These are phyloP conservation scores for Panicum hallii DNA, from an alignment of 202 grass and related monocot species.

Conservation along the genomic window DNA sequence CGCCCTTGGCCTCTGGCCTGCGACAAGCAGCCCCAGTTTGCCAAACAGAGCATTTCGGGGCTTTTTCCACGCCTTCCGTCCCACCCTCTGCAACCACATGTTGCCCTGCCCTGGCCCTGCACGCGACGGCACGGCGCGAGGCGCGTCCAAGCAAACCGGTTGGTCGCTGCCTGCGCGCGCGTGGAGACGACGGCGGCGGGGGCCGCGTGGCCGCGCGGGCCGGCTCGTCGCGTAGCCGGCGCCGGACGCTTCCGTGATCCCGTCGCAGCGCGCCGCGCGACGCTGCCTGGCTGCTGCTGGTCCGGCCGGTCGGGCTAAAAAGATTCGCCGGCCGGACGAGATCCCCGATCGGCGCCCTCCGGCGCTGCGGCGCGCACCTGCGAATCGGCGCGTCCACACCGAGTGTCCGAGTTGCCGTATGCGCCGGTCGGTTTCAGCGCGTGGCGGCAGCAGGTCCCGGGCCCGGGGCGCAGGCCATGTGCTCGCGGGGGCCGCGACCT, in stretches of 20 bases:
- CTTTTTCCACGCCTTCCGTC: background rate
- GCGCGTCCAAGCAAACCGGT: slow-evolving; percentile 29
- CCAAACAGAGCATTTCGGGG: slow-evolving; percentile 21
- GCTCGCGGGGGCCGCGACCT: slow-evolving; percentile 21
- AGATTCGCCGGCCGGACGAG: slow-evolving; percentile 12
- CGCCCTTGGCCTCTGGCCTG: slow-evolving; percentile 18
- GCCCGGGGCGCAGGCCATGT: slow-evolving; percentile 4
- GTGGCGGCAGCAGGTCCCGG: background rate
- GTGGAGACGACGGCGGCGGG: background rate
- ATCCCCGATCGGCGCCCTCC: background rate
- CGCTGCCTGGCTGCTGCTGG: background rate
- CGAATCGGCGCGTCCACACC: background rate
- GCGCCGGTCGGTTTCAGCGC: background rate
- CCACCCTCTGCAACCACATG: slow-evolving; percentile 17
- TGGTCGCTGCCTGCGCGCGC: background rate
- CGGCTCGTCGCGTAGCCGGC: slow-evolving; percentile 31
- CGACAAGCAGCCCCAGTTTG: background rate
- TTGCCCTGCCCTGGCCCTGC: background rate
- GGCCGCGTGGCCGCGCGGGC: background rate
- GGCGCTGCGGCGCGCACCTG: background rate
- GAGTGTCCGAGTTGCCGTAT: background rate
- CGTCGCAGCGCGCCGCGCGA: background rate
- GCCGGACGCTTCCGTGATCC: background rate
- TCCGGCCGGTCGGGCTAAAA: background rate
- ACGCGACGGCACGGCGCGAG: background rate